Base-by-base conservation (phyloP, 2,329 filamentous ascomycete genomes). In the Apiospora phragmitis region DNA sequence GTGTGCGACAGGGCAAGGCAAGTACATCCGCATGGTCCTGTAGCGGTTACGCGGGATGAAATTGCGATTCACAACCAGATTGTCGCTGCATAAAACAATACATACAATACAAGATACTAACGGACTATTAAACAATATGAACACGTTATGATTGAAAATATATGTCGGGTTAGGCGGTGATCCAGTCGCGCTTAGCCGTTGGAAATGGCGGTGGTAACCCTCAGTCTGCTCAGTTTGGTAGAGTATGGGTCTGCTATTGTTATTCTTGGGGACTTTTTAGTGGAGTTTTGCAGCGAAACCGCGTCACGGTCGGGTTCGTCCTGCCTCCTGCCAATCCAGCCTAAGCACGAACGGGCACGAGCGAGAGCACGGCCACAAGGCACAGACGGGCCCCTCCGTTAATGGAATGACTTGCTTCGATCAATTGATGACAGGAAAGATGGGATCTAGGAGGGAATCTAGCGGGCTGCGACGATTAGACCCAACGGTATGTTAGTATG, bases 331-430 rank as follows among this genome's bases (percentile, higher is more conserved):
- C 38, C 51, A 35, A 35, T 32, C 29, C 51, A 21, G 18, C 51
- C 51, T 59, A 59, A 38, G 55, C 55, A 38, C 32, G 21, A n/a
- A 18, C 32, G 12, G n/a, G 55, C 51, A 59, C 51, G 29, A 21
- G 32, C 55, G n/a, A 18, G 11, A 59, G 51, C 29, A 35, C 51
- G 35, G 26, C 18, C 43, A 55, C 49, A 29, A 18, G 14, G 4
- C 49, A 18, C 26, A 18, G 14, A 21, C 51, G 32, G 29, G 26
- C 29, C 51, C 29, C 51, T 35, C 51, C 7, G 32, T 59, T 29
- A 59, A 59, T 59, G 35, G 51, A 59, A 59, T 59, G 51, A 59
- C 51, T 59, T 59, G 43, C 51, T 59, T 59, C 51, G 26, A 35
- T 59, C 51, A 16, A 35, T 47, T 26, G 51, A 59, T 59, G 51